Evolutionary conservation across 2,329 filamentous ascomycete species (phyloP).

Genomic region (Hypoxylon sp.): DNA sequence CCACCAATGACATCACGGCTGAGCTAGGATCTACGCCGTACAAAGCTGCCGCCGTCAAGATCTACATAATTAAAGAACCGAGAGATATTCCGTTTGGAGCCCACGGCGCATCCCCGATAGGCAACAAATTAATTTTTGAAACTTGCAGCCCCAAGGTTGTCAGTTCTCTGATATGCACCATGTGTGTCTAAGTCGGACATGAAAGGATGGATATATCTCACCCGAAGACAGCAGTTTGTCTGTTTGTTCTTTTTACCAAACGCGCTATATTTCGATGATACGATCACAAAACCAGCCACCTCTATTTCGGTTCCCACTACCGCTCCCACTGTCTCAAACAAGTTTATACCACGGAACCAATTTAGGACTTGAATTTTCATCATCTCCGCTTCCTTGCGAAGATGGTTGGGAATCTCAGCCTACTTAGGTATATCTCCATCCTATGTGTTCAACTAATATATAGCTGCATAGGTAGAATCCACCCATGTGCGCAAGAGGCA

Average conservation of each 20-base stretch:
- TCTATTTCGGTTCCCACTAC: conserved; percentile 18
- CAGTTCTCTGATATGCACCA: neutral
- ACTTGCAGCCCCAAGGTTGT: neutral
- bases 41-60: conserved; percentile 9
- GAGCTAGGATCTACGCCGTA: conserved; percentile 28
- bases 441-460: conserved; percentile 15
- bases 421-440: no score
- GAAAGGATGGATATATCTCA: no score
- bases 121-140: no score
- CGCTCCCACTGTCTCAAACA: conserved; percentile 8
- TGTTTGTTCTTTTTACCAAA: conserved; percentile 4
- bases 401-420: no score
- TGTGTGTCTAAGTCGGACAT: no score
- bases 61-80: conserved; percentile 32
- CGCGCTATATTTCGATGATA: conserved; percentile 10
- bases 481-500: conserved; percentile 20
- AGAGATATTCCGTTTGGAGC: conserved; percentile 10
- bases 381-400: neutral
- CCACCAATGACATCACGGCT: conserved; percentile 25
- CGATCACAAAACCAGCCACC: conserved; percentile 22
- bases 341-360: conserved; percentile 2
- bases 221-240: no score
- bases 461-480: conserved; percentile 12
- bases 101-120: conserved; percentile 25
- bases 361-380: conserved; percentile 5